A percentile compares a stretch with the other conserved stretches of the same genome.
Evolutionary conservation across 2,329 filamentous ascomycete species (phyloP).

Genomic region (Hawksworthiomyces lignivorus): DNA sequence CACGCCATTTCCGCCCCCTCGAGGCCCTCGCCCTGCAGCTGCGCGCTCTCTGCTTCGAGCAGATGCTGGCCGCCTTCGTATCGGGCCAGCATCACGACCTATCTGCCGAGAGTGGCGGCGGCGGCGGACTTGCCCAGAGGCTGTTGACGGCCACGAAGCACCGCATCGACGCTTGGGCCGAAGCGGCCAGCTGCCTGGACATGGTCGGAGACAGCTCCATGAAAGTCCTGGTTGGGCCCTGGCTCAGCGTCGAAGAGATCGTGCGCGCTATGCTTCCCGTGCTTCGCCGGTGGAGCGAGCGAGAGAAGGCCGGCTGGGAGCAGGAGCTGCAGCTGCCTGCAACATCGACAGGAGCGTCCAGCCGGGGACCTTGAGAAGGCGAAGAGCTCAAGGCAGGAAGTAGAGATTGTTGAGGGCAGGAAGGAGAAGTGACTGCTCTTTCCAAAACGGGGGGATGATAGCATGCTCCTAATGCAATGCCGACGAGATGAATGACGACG

Average conservation of each 20-base stretch:
- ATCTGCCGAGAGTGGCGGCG: conserved; percentile 19
- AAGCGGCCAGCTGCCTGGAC: conserved; percentile 21
- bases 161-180: conserved; percentile 22
- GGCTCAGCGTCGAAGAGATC: conserved; percentile 38
- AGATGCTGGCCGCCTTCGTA: conserved; percentile 24
- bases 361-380: too few species aligned
- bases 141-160: conserved; percentile 17
- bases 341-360: too few species aligned
- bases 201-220: conserved; percentile 23
- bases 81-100: too few species aligned
- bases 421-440: too few species aligned
- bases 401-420: too few species aligned
- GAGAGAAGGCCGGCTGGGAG: conserved; percentile 38
- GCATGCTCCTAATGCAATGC: too few species aligned
- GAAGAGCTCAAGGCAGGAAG: too few species aligned
- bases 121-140: too few species aligned
- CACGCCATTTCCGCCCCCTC: conserved; percentile 26
- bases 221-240: conserved; percentile 28
- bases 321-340: conserved; percentile 14
- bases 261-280: conserved; percentile 30
- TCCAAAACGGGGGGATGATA: too few species aligned
- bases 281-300: conserved; percentile 35
- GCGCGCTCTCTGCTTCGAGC: conserved; percentile 36
- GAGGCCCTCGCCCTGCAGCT: conserved; percentile 36
- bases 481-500: too few species aligned